These are phyloP conservation scores for Sclerotinia trifoliorum DNA, from an alignment of 2,329 filamentous ascomycete genomes.

Conservation along the genomic window DNA sequence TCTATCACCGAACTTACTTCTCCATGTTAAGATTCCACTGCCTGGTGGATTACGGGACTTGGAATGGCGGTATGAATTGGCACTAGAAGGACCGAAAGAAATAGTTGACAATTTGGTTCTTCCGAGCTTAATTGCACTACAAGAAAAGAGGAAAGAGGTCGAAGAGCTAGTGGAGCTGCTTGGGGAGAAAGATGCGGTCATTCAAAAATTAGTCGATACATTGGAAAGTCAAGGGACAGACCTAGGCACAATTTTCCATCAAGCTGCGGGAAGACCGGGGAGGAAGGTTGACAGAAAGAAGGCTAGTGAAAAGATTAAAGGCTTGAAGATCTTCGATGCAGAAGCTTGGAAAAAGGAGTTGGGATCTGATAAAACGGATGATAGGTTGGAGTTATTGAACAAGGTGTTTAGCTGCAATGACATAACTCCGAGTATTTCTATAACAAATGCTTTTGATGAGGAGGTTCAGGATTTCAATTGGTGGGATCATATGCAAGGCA, in stretches of 20 bases:
- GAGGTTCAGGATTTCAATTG: conserved; percentile 23
- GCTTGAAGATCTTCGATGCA: conserved; percentile 48
- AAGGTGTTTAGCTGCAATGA: conserved; percentile 29
- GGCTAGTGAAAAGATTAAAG: conserved; percentile 44
- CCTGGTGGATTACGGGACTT: conserved; percentile 62
- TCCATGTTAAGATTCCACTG: conserved; percentile 56
- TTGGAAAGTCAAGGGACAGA: conserved; percentile 52
- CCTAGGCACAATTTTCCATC: conserved; percentile 52
- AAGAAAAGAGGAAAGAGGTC: conserved; percentile 43
- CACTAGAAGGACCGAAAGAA: conserved; percentile 39
- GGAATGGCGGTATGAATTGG: conserved; percentile 63
- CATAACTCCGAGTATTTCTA: not conserved
- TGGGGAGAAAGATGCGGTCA: conserved; percentile 53
- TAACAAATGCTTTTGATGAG: conserved; percentile 11
- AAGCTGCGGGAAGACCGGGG: conserved; percentile 40
- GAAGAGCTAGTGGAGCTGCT: conserved; percentile 48
- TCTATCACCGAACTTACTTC: conserved; percentile 41
- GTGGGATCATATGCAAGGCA: conserved; percentile 37
- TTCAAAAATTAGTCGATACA: conserved; percentile 53
- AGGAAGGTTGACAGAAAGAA: conserved; percentile 43
- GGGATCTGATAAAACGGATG: conserved; percentile 19
- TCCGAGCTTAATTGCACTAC: conserved; percentile 47
- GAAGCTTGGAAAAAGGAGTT: conserved; percentile 30
- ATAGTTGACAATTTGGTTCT: conserved; percentile 49
- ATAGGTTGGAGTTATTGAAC: conserved; percentile 28